Evolutionary conservation across 805 yeast genomes (phyloP), one percentile per base, ranked within the genome.

Genomic region (Wickerhamiella slavikovae): DNA sequence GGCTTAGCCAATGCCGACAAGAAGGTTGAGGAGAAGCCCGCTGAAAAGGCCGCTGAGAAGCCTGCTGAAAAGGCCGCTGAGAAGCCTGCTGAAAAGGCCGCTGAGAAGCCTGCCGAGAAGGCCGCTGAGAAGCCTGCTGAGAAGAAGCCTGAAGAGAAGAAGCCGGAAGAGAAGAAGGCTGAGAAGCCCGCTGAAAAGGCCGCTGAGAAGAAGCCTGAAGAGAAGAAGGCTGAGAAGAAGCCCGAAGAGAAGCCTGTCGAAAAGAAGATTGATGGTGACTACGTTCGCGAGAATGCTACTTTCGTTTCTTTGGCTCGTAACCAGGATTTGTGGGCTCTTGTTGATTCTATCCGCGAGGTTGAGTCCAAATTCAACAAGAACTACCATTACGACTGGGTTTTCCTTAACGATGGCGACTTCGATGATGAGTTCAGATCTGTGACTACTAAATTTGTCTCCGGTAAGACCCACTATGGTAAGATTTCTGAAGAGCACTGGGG

Each of bases 331-430:
- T 45, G 55, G 39, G 60, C 58, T n/a, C 55, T 76, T 29, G 38
- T 72, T 21, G 60, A 56, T 27, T 68, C 89, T 4, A 71, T 80
- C 35, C 61, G 72, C 33, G 59, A 64, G 34, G 65, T 78, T 22
- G 92, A 79, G 57, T 79, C 74, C 49, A 64, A 83, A 32, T 82
- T 82, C 57, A 82, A 85, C 56, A 49, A 53, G 29, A 58, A 70
- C 37, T 82, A 46, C 54, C 67, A 76, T 39, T 83, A 83, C 49
- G 92, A 80, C 48, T 83, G 94, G 94, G 83, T 82, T 11, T 83
- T 83, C 51, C 56, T 85, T 40, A 83, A 83, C 53, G 85, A 85
- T 48, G 71, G 64, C 33, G 71, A 65, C 15, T 83, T 80, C 50
- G 57, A 62, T 20, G 73, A 71, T 2, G 78, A 73, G 33, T 82